These are phyloP conservation scores for Fusarium proliferatum DNA, from an alignment of 2,329 filamentous ascomycete genomes.

Conservation along the genomic window DNA sequence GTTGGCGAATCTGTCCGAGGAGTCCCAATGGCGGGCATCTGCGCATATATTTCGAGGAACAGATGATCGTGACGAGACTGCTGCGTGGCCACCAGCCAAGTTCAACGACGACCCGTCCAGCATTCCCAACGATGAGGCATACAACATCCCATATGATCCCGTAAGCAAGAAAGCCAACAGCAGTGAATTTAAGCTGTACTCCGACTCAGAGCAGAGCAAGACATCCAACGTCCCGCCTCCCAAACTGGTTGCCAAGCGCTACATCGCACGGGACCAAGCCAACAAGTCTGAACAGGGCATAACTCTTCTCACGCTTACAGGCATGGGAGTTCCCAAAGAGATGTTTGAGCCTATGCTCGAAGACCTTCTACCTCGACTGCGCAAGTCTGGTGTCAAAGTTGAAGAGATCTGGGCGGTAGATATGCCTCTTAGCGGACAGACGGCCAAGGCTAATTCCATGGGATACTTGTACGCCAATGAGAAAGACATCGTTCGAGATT, in stretches of 20 bases:
- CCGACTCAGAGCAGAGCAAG: fast-evolving
- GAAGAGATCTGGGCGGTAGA: neutral
- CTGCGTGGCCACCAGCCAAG: neutral
- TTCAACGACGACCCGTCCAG: neutral
- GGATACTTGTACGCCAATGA: neutral
- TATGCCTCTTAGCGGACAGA: neutral
- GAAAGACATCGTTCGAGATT: neutral
- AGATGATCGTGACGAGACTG: neutral
- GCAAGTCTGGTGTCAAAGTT: neutral
- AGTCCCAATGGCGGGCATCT: neutral
- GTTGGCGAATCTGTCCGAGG: fast-evolving
- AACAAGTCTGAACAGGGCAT: neutral
- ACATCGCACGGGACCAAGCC: neutral
- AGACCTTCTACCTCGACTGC: neutral
- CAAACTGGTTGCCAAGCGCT: neutral
- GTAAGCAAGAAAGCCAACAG: neutral
- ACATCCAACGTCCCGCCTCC: fast-evolving
- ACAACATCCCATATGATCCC: neutral
- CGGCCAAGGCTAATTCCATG: neutral
- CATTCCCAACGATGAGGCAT: neutral
- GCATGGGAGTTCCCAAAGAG: neutral
- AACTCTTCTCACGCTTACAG: neutral
- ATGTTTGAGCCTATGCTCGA: neutral
- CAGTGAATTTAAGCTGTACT: fast-evolving
- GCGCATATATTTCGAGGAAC: neutral